phyloP scores from a whole-genome alignment of 2,329 filamentous ascomycete genomes.

The Claviceps pusilla region DNA sequence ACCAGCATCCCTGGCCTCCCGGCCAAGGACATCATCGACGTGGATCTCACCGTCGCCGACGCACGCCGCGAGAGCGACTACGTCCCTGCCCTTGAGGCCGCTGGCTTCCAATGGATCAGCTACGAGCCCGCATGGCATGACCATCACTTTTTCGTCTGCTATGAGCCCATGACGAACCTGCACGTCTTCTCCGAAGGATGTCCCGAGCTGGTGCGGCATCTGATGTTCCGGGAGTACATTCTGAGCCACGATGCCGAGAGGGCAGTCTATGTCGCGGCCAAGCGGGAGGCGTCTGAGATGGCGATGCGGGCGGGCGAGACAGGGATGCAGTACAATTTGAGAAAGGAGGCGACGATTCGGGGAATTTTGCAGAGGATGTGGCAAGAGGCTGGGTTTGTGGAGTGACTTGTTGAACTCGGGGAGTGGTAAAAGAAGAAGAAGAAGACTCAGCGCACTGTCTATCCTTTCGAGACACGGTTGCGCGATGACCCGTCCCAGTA shows the following conservation, averaged over 20 bases:
- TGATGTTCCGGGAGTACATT: constrained; percentile 29
- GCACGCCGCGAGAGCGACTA: constrained; percentile 26
- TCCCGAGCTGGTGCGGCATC: constrained; percentile 26
- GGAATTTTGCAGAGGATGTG: constrained; percentile 19
- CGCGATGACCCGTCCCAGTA: too few relatives aligned
- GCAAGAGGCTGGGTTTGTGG: neutral
- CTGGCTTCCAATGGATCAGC: too few relatives aligned
- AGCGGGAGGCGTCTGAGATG: too few relatives aligned
- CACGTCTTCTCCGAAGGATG: constrained; percentile 32
- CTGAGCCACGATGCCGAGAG: constrained; percentile 20
- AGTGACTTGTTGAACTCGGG: neutral
- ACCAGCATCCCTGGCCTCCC: constrained; percentile 33
- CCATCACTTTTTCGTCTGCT: constrained; percentile 20
- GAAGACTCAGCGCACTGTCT: too few relatives aligned
- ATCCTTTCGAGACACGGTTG: too few relatives aligned
- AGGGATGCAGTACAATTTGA: constrained; percentile 22
- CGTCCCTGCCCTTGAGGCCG: constrained; percentile 24
- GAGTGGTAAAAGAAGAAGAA: too few relatives aligned
- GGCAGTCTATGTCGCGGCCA: constrained; percentile 21
- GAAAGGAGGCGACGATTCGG: constrained; percentile 24
- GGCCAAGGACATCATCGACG: constrained; percentile 37
- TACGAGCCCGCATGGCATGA: too few relatives aligned
- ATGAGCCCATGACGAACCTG: constrained; percentile 26
- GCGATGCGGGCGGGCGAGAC: constrained; percentile 15
- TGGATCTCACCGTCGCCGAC: constrained; percentile 31